Base-by-base conservation (phyloP, 805 yeast genomes). In the Kuraishia piskuri region DNA sequence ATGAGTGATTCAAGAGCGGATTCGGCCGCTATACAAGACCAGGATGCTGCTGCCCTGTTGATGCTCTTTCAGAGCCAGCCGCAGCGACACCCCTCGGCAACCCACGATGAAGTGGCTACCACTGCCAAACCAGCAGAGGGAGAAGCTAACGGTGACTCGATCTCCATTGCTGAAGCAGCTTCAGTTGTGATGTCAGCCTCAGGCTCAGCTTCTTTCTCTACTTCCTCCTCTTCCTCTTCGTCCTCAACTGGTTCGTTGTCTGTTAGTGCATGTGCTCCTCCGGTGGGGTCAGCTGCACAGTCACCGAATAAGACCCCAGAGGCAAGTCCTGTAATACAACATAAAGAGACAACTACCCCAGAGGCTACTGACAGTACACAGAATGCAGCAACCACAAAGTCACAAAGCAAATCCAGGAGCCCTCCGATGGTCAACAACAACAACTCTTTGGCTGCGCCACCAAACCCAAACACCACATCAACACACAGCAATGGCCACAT, bases 11-110 rank as follows among this genome's bases (percentile, higher is more conserved):
- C 40, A 31, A 31, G 17, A 31, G 40, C 40, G 40, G 40, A 31
- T 8, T 31, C 40, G 17, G 17, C 40, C 40, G 40, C 40, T 31
- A 31, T 31, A 31, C 40, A 31, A 25, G 49, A 70, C 52, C 62
- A 58, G 36, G 74, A 70, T 55, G 74, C 74, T n/a, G 74, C 73
- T 21, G 73, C 70, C 6, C 56, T 70, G 50, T 55, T 70, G 54
- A 69, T 70, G 72, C 57, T 70, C n/a, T 68, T 70, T 50, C 70
- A 72, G 25, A 63, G 66, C 49, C 71, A 68, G 52, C 53, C 52
- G 26, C 50, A 44, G 25, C 36, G 22, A 23, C 14, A 23, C 50
- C 50, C 21, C 19, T 31, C 40, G 8, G 40, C 17, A 7, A 7
- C 40, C 14, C 40, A 31, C 40, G 17, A 31, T 31, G 40, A 31